A percentile compares a stretch with the other conserved stretches of the same genome.
Evolutionary conservation across 768 basidiomycete species (phyloP).

Genomic region (Xerocomellus intermedius): DNA sequence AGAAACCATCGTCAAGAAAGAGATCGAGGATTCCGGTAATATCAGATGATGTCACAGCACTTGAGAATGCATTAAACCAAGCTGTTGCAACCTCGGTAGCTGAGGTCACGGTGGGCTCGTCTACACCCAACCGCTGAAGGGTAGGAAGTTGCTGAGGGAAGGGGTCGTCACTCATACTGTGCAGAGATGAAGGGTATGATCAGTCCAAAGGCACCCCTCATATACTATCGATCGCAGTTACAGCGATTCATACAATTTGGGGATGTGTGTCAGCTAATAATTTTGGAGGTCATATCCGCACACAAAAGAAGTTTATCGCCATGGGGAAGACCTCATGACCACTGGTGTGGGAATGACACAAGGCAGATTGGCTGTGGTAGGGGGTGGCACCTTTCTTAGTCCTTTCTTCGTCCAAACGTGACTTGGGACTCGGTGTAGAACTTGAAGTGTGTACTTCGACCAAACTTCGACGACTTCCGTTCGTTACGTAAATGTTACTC

Average conservation of each 20-base stretch:
- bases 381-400: too few species aligned
- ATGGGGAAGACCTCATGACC: not conserved
- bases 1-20: constrained; percentile 36
- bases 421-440: too few species aligned
- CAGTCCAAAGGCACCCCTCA: not conserved
- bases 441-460: too few species aligned
- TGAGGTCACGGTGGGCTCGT: constrained; percentile 20
- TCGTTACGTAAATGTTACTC: too few species aligned
- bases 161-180: constrained; percentile 18
- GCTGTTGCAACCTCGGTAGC: constrained; percentile 20
- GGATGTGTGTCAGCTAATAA: not conserved
- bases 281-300: too few species aligned
- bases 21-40: constrained; percentile 22
- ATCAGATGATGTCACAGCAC: constrained; percentile 19
- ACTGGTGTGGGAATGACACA: not conserved
- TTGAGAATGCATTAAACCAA: constrained; percentile 27
- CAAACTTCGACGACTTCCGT: too few species aligned
- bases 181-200: not conserved
- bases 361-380: too few species aligned
- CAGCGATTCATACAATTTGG: not conserved
- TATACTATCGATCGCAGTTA: not conserved
- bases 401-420: too few species aligned
- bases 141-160: constrained; percentile 31
- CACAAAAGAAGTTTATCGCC: too few species aligned
- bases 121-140: constrained; percentile 26